A percentile compares a stretch with the other conserved stretches of the same genome.
These are phyloP conservation scores for Oryza glaberrima DNA, from an alignment of 176 grass and related monocot genomes.

Conservation along the genomic window DNA sequence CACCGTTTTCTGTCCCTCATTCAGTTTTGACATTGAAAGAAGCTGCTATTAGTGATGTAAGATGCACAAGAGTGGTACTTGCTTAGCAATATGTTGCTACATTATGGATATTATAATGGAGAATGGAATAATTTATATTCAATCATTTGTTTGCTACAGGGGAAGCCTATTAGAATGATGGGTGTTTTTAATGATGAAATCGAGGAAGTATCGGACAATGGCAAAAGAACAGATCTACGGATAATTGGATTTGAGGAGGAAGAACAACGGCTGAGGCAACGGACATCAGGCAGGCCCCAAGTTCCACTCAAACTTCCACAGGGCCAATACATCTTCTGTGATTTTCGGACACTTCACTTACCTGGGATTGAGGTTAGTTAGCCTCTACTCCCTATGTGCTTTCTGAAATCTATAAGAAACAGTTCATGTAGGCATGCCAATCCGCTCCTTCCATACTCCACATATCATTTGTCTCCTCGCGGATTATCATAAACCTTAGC, in stretches of 20 bases:
- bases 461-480: not conserved
- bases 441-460: not conserved
- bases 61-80: not conserved
- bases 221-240: conserved; percentile 57
- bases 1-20: conserved; percentile 58
- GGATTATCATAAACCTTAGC: conserved; percentile 6
- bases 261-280: conserved; percentile 71
- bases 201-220: conserved; percentile 82
- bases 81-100: not conserved
- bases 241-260: conserved; percentile 98
- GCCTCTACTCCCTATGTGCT: not conserved
- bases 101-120: conserved; percentile 13
- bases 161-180: conserved; percentile 87
- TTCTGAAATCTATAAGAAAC: conserved; percentile 4
- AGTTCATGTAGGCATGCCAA: not conserved
- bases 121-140: conserved; percentile 32
- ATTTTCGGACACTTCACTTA: conserved; percentile 78
- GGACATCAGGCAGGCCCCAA: conserved; percentile 49
- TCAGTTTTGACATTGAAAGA: conserved; percentile 76
- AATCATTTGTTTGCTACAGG: conserved; percentile 44
- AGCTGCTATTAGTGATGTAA: conserved; percentile 67
- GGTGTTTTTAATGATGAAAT: conserved; percentile 93
- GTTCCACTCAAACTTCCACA: conserved; percentile 80
- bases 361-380: conserved; percentile 81
- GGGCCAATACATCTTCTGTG: conserved; percentile 86